Conservation (phyloP, 2,329 filamentous ascomycete genomes). For the Rhexocercosporidium sp. region DNA sequence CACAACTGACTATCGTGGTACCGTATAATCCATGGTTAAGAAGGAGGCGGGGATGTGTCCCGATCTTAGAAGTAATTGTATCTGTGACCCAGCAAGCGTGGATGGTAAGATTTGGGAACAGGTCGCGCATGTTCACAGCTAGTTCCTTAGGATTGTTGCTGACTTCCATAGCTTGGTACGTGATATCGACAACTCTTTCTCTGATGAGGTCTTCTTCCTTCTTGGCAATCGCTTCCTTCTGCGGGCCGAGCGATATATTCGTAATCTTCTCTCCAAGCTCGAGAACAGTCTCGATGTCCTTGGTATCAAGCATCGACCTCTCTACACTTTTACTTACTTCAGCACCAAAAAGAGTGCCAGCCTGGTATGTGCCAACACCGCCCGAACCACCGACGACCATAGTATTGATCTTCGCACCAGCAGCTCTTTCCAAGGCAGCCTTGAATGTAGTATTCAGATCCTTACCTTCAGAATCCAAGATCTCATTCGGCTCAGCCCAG, state of each 20-base stretch:
- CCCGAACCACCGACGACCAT: background rate
- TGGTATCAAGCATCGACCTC: background rate
- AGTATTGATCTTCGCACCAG: constrained; percentile 5
- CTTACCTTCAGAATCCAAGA: background rate
- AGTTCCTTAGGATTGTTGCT: background rate
- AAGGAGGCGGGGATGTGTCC: background rate
- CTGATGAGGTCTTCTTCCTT: background rate
- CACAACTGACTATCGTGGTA: background rate
- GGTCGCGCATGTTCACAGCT: background rate
- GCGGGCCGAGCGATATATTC: background rate
- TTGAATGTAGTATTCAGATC: constrained; percentile 8
- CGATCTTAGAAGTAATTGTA: background rate
- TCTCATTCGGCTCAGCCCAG: background rate
- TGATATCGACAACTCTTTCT: background rate
- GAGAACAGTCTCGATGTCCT: background rate
- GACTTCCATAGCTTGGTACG: background rate
- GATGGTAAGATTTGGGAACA: background rate
- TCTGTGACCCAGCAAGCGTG: background rate
- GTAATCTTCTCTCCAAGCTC: background rate
- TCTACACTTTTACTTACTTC: background rate
- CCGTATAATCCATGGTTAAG: background rate
- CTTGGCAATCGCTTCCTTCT: background rate
- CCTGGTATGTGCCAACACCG: background rate
- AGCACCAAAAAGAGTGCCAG: background rate
- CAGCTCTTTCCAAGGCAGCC: constrained; percentile 4